Conservation (phyloP, 345 rosid genomes). For the Atalantia buxifolia region DNA sequence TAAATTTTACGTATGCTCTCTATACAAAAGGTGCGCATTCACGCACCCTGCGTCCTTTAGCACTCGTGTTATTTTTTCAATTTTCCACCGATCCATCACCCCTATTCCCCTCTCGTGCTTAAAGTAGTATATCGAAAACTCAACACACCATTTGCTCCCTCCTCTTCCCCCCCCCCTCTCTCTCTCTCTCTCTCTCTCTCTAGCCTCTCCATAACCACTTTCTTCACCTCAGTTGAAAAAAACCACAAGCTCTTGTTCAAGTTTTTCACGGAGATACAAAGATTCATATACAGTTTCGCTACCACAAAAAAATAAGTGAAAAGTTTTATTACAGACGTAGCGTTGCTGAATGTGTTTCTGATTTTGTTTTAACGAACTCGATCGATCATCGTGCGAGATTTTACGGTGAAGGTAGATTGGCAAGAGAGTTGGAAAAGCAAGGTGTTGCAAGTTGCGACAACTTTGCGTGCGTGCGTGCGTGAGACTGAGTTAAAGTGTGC, state of each 20-base stretch:
- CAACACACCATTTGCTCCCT: background rate
- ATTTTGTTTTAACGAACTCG: background rate
- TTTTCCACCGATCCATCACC: conserved; percentile 10
- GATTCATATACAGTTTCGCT: background rate
- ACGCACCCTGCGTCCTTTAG: conserved; percentile 10
- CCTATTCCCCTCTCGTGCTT: background rate
- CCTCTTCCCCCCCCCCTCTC: background rate
- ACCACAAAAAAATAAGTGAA: too few species aligned
- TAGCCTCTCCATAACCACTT: background rate
- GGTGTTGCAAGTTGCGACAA: background rate
- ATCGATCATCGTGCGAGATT: background rate
- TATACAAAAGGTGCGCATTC: conserved; percentile 14
- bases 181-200: background rate
- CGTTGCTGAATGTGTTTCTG: background rate
- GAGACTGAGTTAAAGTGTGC: background rate
- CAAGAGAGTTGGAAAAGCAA: background rate
- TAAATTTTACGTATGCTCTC: conserved; percentile 15
- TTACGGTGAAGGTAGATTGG: background rate
- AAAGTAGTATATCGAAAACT: background rate
- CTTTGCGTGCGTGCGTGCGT: background rate
- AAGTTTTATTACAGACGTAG: too few species aligned
- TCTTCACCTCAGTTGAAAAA: background rate
- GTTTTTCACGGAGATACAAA: background rate
- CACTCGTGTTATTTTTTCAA: background rate
- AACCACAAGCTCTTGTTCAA: background rate